These are phyloP conservation scores for Ceriops zippeliana DNA, from an alignment of 345 rosid genomes.

Conservation along the genomic window DNA sequence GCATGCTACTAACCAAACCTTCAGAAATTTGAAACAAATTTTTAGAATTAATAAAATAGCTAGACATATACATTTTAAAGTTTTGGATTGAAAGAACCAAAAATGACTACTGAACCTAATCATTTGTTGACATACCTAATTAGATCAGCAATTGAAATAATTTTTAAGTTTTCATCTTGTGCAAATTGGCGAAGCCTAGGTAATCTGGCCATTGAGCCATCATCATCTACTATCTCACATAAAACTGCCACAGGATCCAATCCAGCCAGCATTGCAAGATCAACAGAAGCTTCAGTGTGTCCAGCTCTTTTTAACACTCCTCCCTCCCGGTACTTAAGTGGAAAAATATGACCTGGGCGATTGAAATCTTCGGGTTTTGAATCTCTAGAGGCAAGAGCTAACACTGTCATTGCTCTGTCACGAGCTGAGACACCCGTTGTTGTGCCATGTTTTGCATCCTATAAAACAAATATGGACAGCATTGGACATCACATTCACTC, in stretches of 20 bases:
- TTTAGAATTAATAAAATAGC: neutral
- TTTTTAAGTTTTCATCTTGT: slow-evolving; percentile 25
- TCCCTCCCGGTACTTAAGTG: slow-evolving; percentile 32
- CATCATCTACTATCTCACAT: slow-evolving; percentile 35
- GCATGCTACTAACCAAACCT: neutral
- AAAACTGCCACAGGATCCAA: slow-evolving; percentile 31
- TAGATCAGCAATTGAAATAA: slow-evolving; percentile 28
- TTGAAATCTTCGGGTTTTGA: slow-evolving; percentile 30
- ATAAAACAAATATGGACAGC: neutral
- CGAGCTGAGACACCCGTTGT: slow-evolving; percentile 33
- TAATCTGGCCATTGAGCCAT: slow-evolving; percentile 35
- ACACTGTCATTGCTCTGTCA: slow-evolving; percentile 25
- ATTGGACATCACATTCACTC: no score
- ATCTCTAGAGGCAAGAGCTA: slow-evolving; percentile 27
- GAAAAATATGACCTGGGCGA: slow-evolving; percentile 36
- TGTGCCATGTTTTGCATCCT: slow-evolving; percentile 34
- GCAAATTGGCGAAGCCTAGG: slow-evolving; percentile 32
- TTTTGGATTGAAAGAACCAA: neutral
- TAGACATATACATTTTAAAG: neutral
- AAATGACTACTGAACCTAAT: neutral
- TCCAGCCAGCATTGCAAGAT: slow-evolving; percentile 30
- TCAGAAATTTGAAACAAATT: neutral
- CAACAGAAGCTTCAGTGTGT: slow-evolving; percentile 34
- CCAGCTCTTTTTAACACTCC: slow-evolving; percentile 35
- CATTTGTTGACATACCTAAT: slow-evolving; percentile 17